Evolutionary conservation across 805 yeast species (phyloP).

Genomic region (Schwanniomyces occidentalis): DNA sequence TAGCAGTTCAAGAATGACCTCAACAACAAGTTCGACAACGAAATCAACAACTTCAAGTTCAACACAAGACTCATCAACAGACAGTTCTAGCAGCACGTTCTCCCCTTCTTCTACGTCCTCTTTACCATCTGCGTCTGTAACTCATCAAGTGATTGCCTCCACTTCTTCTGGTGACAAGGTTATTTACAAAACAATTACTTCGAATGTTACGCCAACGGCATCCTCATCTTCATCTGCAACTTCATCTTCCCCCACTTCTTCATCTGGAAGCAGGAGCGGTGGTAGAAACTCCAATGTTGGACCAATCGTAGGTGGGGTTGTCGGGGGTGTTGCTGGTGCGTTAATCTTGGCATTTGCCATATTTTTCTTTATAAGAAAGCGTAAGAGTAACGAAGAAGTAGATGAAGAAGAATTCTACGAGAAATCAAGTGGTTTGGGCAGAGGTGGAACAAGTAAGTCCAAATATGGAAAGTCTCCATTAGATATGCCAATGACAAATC

Average conservation of each 20-base stretch:
- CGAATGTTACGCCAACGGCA: slow-evolving; percentile 1
- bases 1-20: slow-evolving; percentile 6
- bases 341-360: slow-evolving; percentile 21
- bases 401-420: slow-evolving; percentile 40
- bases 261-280: slow-evolving; percentile 12
- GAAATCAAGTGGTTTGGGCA: slow-evolving; percentile 20
- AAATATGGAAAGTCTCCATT: slow-evolving; percentile 23
- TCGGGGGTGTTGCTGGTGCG: slow-evolving; percentile 41
- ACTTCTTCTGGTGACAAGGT: slow-evolving; percentile 8
- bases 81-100: slow-evolving; percentile 11
- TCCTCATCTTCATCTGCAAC: slow-evolving; percentile 7
- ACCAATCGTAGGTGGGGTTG: slow-evolving; percentile 46
- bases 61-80: slow-evolving; percentile 7
- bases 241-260: slow-evolving; percentile 5
- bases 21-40: slow-evolving; percentile 14
- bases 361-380: slow-evolving; percentile 34
- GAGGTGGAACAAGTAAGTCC: slow-evolving; percentile 19
- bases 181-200: slow-evolving; percentile 10
- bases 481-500: slow-evolving; percentile 52
- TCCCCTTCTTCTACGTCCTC: slow-evolving; percentile 7
- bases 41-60: slow-evolving; percentile 10
- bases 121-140: slow-evolving; percentile 2
- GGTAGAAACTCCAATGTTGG: slow-evolving; percentile 33
- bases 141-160: slow-evolving; percentile 6
- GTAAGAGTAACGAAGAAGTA: slow-evolving; percentile 28